phyloP scores from a whole-genome alignment of 129 eudicot species.

The Silybum marianum region DNA sequence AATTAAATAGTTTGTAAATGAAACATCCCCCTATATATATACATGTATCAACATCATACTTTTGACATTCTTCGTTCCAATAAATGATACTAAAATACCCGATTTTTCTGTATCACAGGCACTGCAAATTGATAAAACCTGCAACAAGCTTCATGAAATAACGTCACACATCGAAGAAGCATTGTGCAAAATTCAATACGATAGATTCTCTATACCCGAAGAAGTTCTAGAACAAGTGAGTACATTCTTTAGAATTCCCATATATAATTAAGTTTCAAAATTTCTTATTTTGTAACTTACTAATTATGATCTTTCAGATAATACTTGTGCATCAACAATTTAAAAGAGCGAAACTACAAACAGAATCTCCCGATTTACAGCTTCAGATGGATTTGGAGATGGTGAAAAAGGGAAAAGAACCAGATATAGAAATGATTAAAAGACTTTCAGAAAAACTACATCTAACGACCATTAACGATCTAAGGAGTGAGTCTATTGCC shows the following conservation, averaged over 20 bases:
- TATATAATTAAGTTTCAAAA: too few species aligned
- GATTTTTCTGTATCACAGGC: constrained; percentile 52
- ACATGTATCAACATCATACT: too few species aligned
- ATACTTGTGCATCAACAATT: constrained; percentile 88
- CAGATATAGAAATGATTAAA: constrained; percentile 51
- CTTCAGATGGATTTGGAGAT: constrained; percentile 55
- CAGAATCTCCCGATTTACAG: constrained; percentile 77
- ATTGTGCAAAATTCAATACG: constrained; percentile 64
- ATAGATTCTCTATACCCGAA: constrained; percentile 61
- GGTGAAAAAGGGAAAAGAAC: constrained; percentile 59
- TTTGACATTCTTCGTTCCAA: neutral
- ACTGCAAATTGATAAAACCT: constrained; percentile 66
- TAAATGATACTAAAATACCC: neutral
- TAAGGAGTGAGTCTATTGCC: constrained; percentile 70
- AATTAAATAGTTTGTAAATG: too few species aligned
- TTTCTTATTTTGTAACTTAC: neutral
- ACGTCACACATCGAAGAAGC: constrained; percentile 86
- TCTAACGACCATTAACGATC: constrained; percentile 68
- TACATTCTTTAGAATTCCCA: neutral
- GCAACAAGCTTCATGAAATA: constrained; percentile 53
- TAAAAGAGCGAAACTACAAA: constrained; percentile 72
- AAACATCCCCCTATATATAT: too few species aligned
- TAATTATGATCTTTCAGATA: constrained; percentile 40
- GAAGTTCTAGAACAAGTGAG: constrained; percentile 93
- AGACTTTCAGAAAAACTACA: constrained; percentile 78